Percentiles rank a stretch among this genome's conserved stretches.
Evolutionary conservation across 1,139 yeast genomes (phyloP).

Genomic region (Suhomyces coccinellae): DNA sequence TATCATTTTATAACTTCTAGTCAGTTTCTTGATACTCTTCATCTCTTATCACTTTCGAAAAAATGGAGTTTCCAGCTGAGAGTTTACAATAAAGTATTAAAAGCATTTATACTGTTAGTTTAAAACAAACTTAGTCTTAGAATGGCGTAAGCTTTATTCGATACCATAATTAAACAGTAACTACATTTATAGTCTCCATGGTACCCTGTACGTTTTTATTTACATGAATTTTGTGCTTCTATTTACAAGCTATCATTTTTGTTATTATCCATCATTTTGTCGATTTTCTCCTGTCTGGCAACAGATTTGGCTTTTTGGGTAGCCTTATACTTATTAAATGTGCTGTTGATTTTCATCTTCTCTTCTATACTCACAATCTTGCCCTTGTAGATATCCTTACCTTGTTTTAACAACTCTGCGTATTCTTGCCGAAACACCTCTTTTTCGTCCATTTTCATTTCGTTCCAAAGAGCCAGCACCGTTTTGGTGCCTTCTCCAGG

Average conservation of each 20-base stretch:
- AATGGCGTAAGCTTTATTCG: too few species aligned
- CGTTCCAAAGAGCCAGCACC: conserved; percentile 30
- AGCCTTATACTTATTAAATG: conserved; percentile 11
- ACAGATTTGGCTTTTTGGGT: conserved; percentile 8
- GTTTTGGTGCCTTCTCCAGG: conserved; percentile 12
- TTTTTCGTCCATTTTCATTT: conserved; percentile 26
- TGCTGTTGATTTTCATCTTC: conserved; percentile 10
- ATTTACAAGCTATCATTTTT: background rate
- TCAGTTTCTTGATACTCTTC: too few species aligned
- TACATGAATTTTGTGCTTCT: background rate
- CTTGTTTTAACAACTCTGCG: conserved; percentile 27
- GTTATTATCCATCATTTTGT: conserved; percentile 4
- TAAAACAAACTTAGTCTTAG: too few species aligned
- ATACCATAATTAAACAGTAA: too few species aligned
- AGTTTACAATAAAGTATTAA: too few species aligned
- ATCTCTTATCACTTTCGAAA: too few species aligned
- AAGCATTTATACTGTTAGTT: too few species aligned
- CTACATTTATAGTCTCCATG: too few species aligned
- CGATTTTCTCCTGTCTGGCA: conserved; percentile 11
- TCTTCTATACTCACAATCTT: conserved; percentile 22
- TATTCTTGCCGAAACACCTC: conserved; percentile 29
- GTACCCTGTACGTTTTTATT: too few species aligned
- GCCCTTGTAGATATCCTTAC: conserved; percentile 35
- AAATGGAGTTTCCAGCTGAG: too few species aligned
- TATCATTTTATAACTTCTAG: too few species aligned